Conservation (phyloP, 1,139 yeast genomes). For the Blastobotrys serpentis region DNA sequence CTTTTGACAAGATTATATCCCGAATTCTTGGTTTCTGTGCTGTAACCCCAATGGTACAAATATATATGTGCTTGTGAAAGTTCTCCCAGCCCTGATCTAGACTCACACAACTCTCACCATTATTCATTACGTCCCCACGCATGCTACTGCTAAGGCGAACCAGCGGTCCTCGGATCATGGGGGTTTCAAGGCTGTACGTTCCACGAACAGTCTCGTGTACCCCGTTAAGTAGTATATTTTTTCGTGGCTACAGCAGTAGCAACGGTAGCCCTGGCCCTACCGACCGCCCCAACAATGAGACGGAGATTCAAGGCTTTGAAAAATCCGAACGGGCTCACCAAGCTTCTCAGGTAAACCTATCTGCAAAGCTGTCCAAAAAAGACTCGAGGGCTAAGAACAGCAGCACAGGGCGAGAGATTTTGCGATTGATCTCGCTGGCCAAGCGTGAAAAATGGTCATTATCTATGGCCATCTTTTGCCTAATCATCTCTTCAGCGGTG, state of each 20-base stretch:
- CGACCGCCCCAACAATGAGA: too few species aligned
- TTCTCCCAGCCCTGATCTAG: not conserved
- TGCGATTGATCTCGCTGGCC: conserved; percentile 51
- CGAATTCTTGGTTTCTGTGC: not conserved
- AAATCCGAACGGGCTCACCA: conserved; percentile 34
- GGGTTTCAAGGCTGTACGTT: not conserved
- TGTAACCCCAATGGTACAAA: too few species aligned
- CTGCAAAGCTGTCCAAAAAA: conserved; percentile 34
- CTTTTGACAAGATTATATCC: not conserved
- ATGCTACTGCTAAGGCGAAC: not conserved
- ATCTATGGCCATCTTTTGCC: conserved; percentile 57
- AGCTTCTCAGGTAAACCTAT: conserved; percentile 37
- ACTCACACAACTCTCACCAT: too few species aligned
- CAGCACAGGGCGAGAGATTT: conserved; percentile 49
- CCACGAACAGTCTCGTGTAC: too few species aligned
- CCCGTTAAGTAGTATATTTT: too few species aligned
- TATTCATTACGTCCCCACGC: not conserved
- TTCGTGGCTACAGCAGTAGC: not conserved
- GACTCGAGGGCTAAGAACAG: conserved; percentile 21
- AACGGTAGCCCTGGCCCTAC: too few species aligned
- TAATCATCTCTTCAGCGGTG: conserved; percentile 58
- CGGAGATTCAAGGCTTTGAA: conserved; percentile 21
- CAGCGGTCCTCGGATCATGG: not conserved
- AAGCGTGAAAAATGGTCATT: conserved; percentile 53
- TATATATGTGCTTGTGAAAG: not conserved